phyloP scores from a whole-genome alignment of 2,329 filamentous ascomycete genomes.

The Venturia effusa region DNA sequence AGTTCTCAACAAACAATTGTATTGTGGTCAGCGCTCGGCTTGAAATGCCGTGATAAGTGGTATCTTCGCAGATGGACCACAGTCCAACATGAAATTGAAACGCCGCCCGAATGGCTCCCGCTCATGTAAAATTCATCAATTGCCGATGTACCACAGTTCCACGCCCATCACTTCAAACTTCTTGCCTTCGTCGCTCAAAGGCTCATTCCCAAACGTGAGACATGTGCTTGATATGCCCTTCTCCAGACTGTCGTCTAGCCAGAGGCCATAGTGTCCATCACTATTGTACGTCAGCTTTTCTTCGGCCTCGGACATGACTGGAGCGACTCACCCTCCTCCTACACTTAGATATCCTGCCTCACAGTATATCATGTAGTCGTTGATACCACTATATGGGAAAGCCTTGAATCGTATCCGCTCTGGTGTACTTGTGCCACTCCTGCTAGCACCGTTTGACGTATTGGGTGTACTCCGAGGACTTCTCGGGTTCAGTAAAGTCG shows the following conservation, averaged over 20 bases:
- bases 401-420: slow-evolving; percentile 90
- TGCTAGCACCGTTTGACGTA: slow-evolving; percentile 21
- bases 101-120: not conserved
- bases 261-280: slow-evolving; percentile 85
- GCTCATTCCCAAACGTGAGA: slow-evolving; percentile 90
- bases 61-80: not conserved
- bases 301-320: not conserved
- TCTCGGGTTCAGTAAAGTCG: slow-evolving; percentile 36
- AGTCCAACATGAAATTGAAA: not conserved
- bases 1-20: not conserved
- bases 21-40: not conserved
- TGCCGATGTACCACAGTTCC: slow-evolving; percentile 88
- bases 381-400: slow-evolving; percentile 89
- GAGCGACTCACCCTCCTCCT: slow-evolving; percentile 56
- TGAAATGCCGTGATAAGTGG: not conserved
- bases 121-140: slow-evolving; percentile 13
- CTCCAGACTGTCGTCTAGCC: slow-evolving; percentile 80
- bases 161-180: slow-evolving; percentile 88
- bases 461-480: not conserved
- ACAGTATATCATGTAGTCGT: slow-evolving; percentile 95
- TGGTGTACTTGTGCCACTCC: slow-evolving; percentile 44
- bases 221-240: slow-evolving; percentile 74
- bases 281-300: slow-evolving; percentile 17
- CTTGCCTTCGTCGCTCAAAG: slow-evolving; percentile 79
- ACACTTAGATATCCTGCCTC: slow-evolving; percentile 76